Conservation (phyloP, 78 protist species). For the Anaeramoeba flamelloides region DNA sequence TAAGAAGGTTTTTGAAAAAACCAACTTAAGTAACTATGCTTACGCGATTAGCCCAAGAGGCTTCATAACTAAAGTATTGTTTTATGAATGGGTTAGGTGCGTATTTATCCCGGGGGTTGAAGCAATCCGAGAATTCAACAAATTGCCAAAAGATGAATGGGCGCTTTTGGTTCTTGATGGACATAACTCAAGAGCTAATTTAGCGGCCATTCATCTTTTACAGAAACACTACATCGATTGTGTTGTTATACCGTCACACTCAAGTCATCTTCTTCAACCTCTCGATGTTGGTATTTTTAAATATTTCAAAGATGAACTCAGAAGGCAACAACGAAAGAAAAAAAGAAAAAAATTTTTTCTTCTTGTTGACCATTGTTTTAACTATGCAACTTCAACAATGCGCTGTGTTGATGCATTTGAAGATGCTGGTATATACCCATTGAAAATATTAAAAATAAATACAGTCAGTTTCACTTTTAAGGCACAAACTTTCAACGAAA, state of each 20-base stretch:
- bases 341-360: not conserved
- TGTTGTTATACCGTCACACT: not conserved
- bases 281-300: not conserved
- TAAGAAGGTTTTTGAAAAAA: not conserved
- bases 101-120: not conserved
- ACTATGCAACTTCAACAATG: not conserved
- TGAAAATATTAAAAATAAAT: not conserved
- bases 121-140: too few relatives aligned
- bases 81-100: not conserved
- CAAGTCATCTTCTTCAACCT: constrained; percentile 1
- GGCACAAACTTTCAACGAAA: too few relatives aligned
- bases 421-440: not conserved
- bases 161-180: not conserved
- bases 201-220: not conserved
- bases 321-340: not conserved
- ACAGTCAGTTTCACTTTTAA: too few relatives aligned
- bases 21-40: not conserved
- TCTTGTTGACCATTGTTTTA: not conserved
- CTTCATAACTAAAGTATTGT: not conserved
- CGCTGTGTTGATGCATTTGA: not conserved
- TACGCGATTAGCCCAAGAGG: not conserved
- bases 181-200: not conserved
- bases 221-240: not conserved
- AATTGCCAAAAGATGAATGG: not conserved
- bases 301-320: not conserved